Evolutionary conservation across 495 filamentous ascomycete species (phyloP), one percentile per base, ranked within the genome.

Genomic region (Talaromyces borbonicus): DNA sequence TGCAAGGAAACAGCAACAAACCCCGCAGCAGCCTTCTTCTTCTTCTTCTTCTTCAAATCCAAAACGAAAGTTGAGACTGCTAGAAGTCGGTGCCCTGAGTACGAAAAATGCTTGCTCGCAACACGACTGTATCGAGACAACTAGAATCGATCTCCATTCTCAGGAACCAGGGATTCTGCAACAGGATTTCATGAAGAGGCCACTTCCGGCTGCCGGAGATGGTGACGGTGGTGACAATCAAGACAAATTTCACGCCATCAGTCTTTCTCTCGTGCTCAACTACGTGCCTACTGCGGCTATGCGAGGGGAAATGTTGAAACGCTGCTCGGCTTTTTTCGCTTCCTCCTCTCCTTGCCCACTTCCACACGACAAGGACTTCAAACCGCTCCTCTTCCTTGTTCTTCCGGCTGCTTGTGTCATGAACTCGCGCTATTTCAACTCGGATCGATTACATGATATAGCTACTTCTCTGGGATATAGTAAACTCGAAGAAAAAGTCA

Each of bases 141-240:
- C 81, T 44, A 74, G 89, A 43, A 97, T 99, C 58, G 92, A 99
- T 63, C 68, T 99, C 32, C 82, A 90, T 63, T 88, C 87, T 41
- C 87, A 90, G 52, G 79, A 80, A 43, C 71, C 81, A 0, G 80
- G 78, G 2, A 97, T 99, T 49, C 53, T 77, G 49, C 73, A 87
- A 57, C 89, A 97, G 57, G 87, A 99, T 62, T 97, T 99, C 55
- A 97, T 99, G 90, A 66, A 85, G 56, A 71, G 87, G 26, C 85
- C 89, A 5, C 62, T 92, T 14, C 90, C 90, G 0, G 44, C 41
- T 6, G 54, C 65, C 40, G 68, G 75, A 24, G 60, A 67, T 0
- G 44, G 40, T 6, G 54, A 65, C 40, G 68, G 75, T 25, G 60
- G 66, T 0, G 35, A 38, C 22, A 15, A 22, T 8, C 19, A 38